Evolutionary conservation across 805 yeast genomes (phyloP), one percentile per base, ranked within the genome.

Genomic region (Saccharomycopsis sp.): DNA sequence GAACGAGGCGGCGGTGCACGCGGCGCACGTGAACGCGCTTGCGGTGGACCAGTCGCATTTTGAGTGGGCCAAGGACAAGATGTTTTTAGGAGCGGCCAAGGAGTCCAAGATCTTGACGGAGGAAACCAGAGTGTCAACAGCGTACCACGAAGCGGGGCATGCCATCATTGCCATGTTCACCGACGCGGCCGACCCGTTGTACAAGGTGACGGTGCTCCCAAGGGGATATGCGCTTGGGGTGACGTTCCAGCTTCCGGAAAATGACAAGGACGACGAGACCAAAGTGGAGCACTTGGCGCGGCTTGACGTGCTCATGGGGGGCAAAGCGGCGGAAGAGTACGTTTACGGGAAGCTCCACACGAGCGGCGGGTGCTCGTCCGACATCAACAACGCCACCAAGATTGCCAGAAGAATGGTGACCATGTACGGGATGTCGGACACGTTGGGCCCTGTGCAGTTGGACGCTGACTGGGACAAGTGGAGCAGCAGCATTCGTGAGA

Each of bases 51-150:
- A 86, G 94, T 59, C 62, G 34, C 97, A 92, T 61, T 77, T 92
- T 48, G 99, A 92, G 61, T 92, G 98, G 98, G 98, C 99, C 32
- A 92, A 92, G 62, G 99, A 92, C 63, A 92, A 92, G 64, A 92
- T 94, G 42, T 67, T 94, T 56, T 78, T 92, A 83, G 99, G 99
- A 40, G 97, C 97, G 27, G 99, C 94, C 53, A 82, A 94, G 60
- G 85, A 84, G 64, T 84, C 95, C 19, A 89, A 89, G 97, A 96
- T 92, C 30, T 74, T 92, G 67, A 88, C 98, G 21, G 96, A 92
- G 59, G 96, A 89, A 47, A 75, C 94, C 0, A 75, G 96, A 61
- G 77, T 74, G 53, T 87, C 89, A 50, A 92, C 99, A 13, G 98
- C 98, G 1, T 92, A 79, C 61, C 99, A 92, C 63, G 99, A 92